Base-by-base conservation (phyloP, 2,329 filamentous ascomycete species). In the Fusarium torulosum region DNA sequence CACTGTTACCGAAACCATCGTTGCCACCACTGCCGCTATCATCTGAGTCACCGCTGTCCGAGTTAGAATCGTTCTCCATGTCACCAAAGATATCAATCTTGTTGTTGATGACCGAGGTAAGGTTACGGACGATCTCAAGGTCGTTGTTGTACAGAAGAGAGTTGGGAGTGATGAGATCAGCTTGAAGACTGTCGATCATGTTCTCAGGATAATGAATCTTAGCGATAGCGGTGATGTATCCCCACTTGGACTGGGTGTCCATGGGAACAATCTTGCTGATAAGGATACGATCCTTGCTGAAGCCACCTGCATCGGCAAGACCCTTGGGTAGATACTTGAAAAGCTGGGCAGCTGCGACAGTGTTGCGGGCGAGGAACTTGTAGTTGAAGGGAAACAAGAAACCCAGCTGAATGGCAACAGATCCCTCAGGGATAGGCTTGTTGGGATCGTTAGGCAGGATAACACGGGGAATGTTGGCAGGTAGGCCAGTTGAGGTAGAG, bases 351-450 rank as follows among this genome's bases (percentile, higher is more conserved):
- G 93, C 91, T 19, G 94, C 91, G 67, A 90, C 84, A 15, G 88
- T 84, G 65, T 91, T 88, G 21, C 82, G 83, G 13, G 91, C 89
- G 27, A 98, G 91, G 75, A 96, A 97, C 10, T 86, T 81, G 78
- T 96, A 99, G 81, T 96, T 95, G 71, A 97, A 85, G 2, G 87
- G 86, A 74, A 89, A 91, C 52, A 88, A 82, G 85, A 98, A 97
- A 33, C 92, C 96, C 66, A 98, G 85, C 76, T 97, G 93, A 70
- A 97, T 90, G 71, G 92, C 79, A 6, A 87, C 88, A 1, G 87
- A 88, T 70, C 92, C 91, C 5, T 83, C 79, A 0, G 92, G 91
- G 19, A 83, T 77, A 6, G 80, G 61, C 11, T 76, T 70, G 20
- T 84, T 82, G 47, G 86, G 83, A 56, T 86, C 84, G 40, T 88